These are phyloP conservation scores for Boletus subcaerulescens DNA, from an alignment of 768 basidiomycete genomes.

Conservation along the genomic window DNA sequence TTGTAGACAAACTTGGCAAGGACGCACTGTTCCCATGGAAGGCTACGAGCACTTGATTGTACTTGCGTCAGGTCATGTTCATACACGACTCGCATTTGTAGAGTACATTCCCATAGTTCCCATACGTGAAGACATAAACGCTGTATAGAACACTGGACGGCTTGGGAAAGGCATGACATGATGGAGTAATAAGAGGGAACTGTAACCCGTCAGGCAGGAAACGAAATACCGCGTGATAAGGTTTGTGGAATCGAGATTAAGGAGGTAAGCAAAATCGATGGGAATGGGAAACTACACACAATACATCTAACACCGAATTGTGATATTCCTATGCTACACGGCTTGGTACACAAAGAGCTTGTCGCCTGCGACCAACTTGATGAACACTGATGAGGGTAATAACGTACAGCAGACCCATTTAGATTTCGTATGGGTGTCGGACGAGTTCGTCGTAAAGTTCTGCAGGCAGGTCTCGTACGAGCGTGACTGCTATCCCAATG, in stretches of 20 bases:
- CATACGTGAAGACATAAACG: background rate
- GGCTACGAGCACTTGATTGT: background rate
- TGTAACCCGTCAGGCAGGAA: background rate
- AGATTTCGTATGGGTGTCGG: slow-evolving; percentile 74
- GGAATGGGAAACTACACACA: slow-evolving; percentile 12
- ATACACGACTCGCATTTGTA: background rate
- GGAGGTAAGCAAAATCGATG: background rate
- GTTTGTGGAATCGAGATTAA: background rate
- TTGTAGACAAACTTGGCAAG: slow-evolving; percentile 22
- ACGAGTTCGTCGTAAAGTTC: slow-evolving; percentile 89
- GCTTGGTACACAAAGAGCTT: slow-evolving; percentile 7
- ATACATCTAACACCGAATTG: background rate
- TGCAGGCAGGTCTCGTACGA: slow-evolving; percentile 86
- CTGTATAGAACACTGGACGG: background rate
- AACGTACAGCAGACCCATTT: background rate
- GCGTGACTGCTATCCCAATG: slow-evolving; percentile 89
- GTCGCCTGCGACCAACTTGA: slow-evolving; percentile 14
- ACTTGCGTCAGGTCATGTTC: background rate
- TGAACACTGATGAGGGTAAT: background rate
- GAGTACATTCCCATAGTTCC: background rate
- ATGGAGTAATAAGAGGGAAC: background rate
- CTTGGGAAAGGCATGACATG: background rate
- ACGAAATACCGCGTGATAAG: background rate
- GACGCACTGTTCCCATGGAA: slow-evolving; percentile 22
- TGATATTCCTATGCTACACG: slow-evolving; percentile 25